Evolutionary conservation across 1,284 basidiomycete genomes (phyloP), one percentile per base, ranked within the genome.

Genomic region (Quambalaria eucalypti): DNA sequence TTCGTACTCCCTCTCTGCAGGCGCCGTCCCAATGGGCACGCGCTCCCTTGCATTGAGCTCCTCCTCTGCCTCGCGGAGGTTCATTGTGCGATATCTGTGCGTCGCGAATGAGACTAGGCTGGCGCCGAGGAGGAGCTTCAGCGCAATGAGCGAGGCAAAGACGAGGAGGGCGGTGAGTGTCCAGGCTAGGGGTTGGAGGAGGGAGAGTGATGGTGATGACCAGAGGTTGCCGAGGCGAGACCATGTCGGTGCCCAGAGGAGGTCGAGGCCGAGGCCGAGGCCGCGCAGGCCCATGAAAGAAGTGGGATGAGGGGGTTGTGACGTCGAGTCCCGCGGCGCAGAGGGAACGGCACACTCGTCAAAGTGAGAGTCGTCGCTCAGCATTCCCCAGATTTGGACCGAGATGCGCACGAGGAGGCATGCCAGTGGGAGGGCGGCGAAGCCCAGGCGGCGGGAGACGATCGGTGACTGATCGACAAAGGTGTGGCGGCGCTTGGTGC

Each of bases 391-490:
- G 4, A 88, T 88, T 73, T 97, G 93, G 5, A 85, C 82, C 30
- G 86, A 84, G 30, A 98, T 85, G 28, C 96, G 82, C 57, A 96
- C 83, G n/a, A 87, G 85, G 8, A 98, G 81, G 26, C 90, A 90
- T 0, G 90, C 89, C 1, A 98, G 81, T 0, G 95, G 95, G 19
- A 98, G 80, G 0, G 91, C 85, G 0, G 93, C 87, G 70, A 98
- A 95, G 10, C 95, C 95, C 2, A 98, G 81, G 8, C 95, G 84
- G 1, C 93, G 86, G 0, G 90, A 88, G 29, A 97, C 90, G 9
- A 93, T 82, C 1, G 93, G 93, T 2, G 91, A 91, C 74, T 96
- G 91, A 74, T 98, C 93, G 21, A 96, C 89, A 60, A 95, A 90
- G 0, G 88, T 76, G 49, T 93, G 87, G 7, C 42, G 5, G 12